phyloP scores from a whole-genome alignment of 352 stramenopile genomes.

The Elongisporangium anandrum region DNA sequence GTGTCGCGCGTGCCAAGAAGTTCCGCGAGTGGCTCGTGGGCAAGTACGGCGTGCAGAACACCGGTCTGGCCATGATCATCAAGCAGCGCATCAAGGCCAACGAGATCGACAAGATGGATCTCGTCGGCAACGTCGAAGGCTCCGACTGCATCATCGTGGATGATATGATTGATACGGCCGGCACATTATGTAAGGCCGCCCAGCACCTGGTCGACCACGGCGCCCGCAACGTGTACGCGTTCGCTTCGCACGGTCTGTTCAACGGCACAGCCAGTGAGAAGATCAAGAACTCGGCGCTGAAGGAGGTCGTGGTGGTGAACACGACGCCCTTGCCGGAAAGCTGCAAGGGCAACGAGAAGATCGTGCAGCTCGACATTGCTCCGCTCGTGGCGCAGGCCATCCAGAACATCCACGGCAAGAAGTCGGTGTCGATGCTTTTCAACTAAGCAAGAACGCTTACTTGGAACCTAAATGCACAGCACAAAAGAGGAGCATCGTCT shows the following conservation, averaged over 20 bases:
- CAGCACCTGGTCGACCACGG: slow-evolving; percentile 96
- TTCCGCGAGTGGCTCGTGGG: slow-evolving; percentile 98
- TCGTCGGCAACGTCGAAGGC: slow-evolving; percentile 98
- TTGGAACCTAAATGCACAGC: background rate
- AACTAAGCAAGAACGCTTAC: slow-evolving; percentile 70
- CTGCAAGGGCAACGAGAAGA: slow-evolving; percentile 95
- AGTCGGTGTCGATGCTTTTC: slow-evolving; percentile 99
- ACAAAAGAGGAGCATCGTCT: background rate
- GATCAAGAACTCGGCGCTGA: slow-evolving; percentile 89
- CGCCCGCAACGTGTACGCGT: slow-evolving; percentile 98
- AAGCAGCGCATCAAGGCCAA: slow-evolving; percentile 98
- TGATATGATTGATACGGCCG: slow-evolving; percentile 99
- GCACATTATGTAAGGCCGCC: slow-evolving; percentile 97
- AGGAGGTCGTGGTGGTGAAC: slow-evolving; percentile 91
- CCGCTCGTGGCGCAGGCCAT: slow-evolving; percentile 98
- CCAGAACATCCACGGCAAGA: slow-evolving; percentile 99
- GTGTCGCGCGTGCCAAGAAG: slow-evolving; percentile 99
- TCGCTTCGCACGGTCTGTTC: slow-evolving; percentile 98
- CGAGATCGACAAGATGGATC: slow-evolving; percentile 98
- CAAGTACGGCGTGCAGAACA: slow-evolving; percentile 97
- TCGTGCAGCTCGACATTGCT: slow-evolving; percentile 97
- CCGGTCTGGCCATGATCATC: slow-evolving; percentile 99
- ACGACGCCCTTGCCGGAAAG: slow-evolving; percentile 81
- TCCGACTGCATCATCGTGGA: slow-evolving; percentile 99
- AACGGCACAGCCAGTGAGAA: slow-evolving; percentile 88